These are phyloP conservation scores for Ensete ventricosum DNA, from an alignment of 176 grass and related monocot genomes.

Conservation along the genomic window DNA sequence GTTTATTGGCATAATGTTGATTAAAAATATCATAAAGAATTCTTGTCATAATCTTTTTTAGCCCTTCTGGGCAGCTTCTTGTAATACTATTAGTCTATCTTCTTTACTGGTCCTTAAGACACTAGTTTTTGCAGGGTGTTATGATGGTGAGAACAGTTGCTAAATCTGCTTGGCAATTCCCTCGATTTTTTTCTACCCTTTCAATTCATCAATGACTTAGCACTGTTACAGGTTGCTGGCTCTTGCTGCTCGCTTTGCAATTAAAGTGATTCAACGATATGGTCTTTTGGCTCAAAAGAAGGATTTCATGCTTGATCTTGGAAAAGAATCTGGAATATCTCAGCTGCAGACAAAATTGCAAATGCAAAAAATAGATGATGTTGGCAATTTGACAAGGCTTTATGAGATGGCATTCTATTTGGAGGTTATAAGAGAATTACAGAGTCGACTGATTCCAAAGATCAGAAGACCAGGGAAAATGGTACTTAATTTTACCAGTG, in stretches of 20 bases:
- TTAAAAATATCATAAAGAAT: too few species aligned
- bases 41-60: too few species aligned
- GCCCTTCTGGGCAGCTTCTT: too few species aligned
- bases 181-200: background rate
- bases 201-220: background rate
- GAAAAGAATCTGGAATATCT: background rate
- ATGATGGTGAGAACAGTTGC: too few species aligned
- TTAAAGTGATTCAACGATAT: slow-evolving; percentile 75
- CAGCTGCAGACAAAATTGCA: slow-evolving; percentile 10
- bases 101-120: too few species aligned
- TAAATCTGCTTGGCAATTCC: background rate
- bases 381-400: slow-evolving; percentile 55
- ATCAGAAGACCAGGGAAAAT: slow-evolving; percentile 36
- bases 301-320: slow-evolving; percentile 15
- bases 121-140: too few species aligned
- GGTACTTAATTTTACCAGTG: slow-evolving; percentile 31
- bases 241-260: slow-evolving; percentile 85
- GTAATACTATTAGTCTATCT: too few species aligned
- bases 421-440: slow-evolving; percentile 70
- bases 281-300: slow-evolving; percentile 46
- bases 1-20: too few species aligned
- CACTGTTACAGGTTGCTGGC: slow-evolving; percentile 58
- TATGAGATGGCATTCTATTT: slow-evolving; percentile 88
- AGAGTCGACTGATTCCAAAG: slow-evolving; percentile 50
- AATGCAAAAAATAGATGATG: slow-evolving; percentile 15